Conservation (phyloP, 257 asterid species). For the Nyctanthes arbortristis region DNA sequence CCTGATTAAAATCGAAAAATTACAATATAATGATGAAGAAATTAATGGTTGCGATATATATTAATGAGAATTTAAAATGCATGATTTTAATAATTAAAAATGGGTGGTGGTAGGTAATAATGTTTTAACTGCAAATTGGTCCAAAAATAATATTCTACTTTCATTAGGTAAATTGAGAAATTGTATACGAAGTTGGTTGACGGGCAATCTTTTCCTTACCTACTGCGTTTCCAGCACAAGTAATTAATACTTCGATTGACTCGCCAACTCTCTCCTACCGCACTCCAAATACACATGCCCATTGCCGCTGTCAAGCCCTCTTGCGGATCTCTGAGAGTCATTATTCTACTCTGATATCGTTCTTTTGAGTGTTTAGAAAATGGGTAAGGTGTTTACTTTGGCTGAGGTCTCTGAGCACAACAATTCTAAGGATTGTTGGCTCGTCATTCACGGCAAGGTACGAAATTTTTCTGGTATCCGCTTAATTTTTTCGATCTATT, state of each 20-base stretch:
- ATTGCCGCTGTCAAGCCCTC: slow-evolving; percentile 17
- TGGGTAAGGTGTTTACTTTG: slow-evolving; percentile 41
- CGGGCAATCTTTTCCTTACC: slow-evolving; percentile 24
- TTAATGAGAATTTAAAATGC: too few species aligned
- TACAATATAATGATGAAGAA: too few species aligned
- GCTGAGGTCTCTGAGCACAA: slow-evolving; percentile 50
- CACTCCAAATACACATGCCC: neutral
- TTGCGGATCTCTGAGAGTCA: slow-evolving; percentile 25
- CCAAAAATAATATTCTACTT: neutral
- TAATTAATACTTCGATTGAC: neutral
- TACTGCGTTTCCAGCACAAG: neutral
- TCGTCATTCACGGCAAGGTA: slow-evolving; percentile 48
- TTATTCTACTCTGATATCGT: neutral
- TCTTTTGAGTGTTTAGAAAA: slow-evolving; percentile 6
- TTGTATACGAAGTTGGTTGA: neutral
- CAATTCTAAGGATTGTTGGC: slow-evolving; percentile 43
- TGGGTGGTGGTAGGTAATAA: too few species aligned
- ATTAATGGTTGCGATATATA: too few species aligned
- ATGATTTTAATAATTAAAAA: too few species aligned
- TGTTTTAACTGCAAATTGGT: neutral
- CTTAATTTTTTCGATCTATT: too few species aligned
- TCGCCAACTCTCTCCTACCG: slow-evolving; percentile 15
- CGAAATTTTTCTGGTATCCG: neutral
- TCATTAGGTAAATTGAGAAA: neutral
- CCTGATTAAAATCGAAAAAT: too few species aligned